Evolutionary conservation across 139 green algal genomes (phyloP).

Genomic region (Chlorella ohadii): DNA sequence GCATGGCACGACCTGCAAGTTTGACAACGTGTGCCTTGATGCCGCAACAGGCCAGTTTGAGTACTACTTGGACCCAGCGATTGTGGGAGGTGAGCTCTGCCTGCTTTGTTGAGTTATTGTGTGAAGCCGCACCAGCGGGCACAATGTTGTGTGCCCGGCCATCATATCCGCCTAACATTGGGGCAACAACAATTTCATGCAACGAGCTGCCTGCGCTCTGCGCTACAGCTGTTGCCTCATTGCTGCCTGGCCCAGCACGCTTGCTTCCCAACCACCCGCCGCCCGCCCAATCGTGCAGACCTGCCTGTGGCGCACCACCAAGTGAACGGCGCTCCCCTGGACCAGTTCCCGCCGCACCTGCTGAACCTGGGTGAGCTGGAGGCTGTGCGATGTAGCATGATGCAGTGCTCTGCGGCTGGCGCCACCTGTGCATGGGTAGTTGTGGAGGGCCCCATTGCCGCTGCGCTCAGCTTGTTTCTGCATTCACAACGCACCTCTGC

Average conservation of each 20-base stretch:
- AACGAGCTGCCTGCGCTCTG: no score
- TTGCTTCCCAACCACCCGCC: neutral
- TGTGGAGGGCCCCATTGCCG: no score
- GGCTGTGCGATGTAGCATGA: no score
- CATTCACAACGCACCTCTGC: neutral
- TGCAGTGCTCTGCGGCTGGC: no score
- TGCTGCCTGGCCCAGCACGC: neutral
- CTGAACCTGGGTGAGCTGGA: neutral
- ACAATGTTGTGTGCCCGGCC: no score
- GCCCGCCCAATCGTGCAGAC: neutral
- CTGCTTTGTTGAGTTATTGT: no score
- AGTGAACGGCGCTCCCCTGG: neutral
- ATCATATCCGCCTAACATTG: no score
- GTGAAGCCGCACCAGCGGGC: no score
- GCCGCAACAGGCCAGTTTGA: constrained; percentile 17
- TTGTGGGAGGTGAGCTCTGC: neutral
- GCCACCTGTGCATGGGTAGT: no score
- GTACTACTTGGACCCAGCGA: constrained; percentile 27
- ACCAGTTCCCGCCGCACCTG: constrained; percentile 3
- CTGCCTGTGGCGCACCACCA: neutral
- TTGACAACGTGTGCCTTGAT: constrained; percentile 39
- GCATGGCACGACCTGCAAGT: constrained; percentile 35
- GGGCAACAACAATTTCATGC: no score
- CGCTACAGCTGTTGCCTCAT: no score
- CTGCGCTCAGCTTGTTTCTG: neutral